phyloP scores from a whole-genome alignment of 2,329 filamentous ascomycete species.

The Coniochaeta sp. region DNA sequence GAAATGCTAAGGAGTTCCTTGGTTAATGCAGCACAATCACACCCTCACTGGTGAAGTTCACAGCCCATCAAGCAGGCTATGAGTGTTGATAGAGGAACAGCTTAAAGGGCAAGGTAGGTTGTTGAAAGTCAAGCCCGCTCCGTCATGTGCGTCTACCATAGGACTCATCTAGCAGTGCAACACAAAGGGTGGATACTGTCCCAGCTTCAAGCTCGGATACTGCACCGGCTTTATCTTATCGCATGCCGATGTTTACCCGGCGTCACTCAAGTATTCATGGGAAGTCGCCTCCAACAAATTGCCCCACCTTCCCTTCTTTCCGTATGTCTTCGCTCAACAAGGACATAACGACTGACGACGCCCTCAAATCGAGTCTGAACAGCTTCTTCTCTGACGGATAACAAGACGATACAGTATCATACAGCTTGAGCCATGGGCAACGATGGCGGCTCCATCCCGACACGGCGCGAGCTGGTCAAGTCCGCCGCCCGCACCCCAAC shows the following conservation, averaged over 20 bases:
- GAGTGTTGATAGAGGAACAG: background rate
- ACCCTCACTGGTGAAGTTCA: background rate
- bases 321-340: too few relatives aligned
- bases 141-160: background rate
- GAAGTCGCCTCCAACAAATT: background rate
- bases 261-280: too few relatives aligned
- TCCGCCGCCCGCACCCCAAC: conserved; percentile 79
- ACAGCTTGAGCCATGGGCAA: conserved; percentile 66
- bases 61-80: background rate
- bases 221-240: background rate
- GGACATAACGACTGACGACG: too few relatives aligned
- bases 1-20: too few relatives aligned
- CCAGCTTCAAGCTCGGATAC: background rate
- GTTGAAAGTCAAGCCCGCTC: background rate
- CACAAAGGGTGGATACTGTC: too few relatives aligned
- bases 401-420: background rate
- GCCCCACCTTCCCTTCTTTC: too few relatives aligned
- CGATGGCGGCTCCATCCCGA: conserved; percentile 94
- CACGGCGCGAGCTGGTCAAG: conserved; percentile 91
- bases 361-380: background rate
- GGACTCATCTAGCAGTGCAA: background rate
- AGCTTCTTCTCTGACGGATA: background rate
- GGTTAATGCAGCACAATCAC: too few relatives aligned
- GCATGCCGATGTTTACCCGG: background rate
- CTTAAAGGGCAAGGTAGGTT: background rate